These are phyloP conservation scores for Helianthus tuberosus DNA, from an alignment of 129 eudicot species.

Conservation along the genomic window DNA sequence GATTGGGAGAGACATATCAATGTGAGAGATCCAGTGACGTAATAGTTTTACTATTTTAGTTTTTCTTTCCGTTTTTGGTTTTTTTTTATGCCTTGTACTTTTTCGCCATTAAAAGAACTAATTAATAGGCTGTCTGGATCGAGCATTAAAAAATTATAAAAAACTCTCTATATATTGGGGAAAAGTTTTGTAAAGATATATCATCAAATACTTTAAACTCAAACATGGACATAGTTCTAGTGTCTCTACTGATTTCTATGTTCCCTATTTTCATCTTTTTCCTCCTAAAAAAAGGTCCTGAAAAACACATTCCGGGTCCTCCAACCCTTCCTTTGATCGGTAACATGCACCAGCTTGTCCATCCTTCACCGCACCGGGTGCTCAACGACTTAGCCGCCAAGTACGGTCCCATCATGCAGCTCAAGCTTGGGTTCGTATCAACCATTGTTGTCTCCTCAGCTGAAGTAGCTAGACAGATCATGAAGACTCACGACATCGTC, in stretches of 20 bases:
- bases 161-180: too few species aligned
- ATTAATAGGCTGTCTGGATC: too few species aligned
- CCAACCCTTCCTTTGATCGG: slow-evolving; percentile 25
- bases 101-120: too few species aligned
- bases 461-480: slow-evolving; percentile 12
- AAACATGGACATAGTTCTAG: neutral
- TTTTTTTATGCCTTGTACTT: too few species aligned
- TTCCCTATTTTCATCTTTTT: neutral
- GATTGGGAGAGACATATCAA: too few species aligned
- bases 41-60: too few species aligned
- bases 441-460: slow-evolving; percentile 28
- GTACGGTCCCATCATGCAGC: slow-evolving; percentile 32
- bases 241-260: neutral
- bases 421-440: slow-evolving; percentile 18
- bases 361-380: slow-evolving; percentile 10
- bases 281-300: neutral
- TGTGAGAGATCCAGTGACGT: too few species aligned
- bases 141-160: too few species aligned
- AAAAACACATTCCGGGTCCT: slow-evolving; percentile 19
- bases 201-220: neutral
- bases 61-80: too few species aligned
- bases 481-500: slow-evolving; percentile 17
- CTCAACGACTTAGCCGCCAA: slow-evolving; percentile 7
- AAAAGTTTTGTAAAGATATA: too few species aligned
- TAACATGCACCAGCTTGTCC: slow-evolving; percentile 8